Evolutionary conservation across 306 rosid genomes (phyloP).

Genomic region (Gynostemma pentaphyllum): DNA sequence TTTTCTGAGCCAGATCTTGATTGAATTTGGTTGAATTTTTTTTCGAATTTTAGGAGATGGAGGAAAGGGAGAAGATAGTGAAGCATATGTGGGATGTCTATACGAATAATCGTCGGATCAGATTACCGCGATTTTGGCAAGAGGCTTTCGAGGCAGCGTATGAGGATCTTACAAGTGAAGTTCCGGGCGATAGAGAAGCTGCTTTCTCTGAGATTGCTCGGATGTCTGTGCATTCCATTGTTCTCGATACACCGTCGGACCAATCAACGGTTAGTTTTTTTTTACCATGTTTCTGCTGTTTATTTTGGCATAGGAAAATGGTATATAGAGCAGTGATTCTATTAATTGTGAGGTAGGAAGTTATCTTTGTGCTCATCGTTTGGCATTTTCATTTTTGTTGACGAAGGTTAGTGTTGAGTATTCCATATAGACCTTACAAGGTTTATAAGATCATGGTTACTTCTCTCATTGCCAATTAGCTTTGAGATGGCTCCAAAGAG

Average conservation of each 20-base stretch:
- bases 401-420: too few relatives aligned
- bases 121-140: conserved; percentile 86
- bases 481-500: too few relatives aligned
- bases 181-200: conserved; percentile 55
- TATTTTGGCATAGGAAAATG: neutral
- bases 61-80: conserved; percentile 97
- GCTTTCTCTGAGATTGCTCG: conserved; percentile 85
- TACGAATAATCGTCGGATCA: conserved; percentile 84
- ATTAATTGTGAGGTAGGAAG: neutral
- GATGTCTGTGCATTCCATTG: conserved; percentile 80
- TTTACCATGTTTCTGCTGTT: neutral
- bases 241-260: conserved; percentile 60
- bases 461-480: too few relatives aligned
- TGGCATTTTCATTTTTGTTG: neutral
- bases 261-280: conserved; percentile 61
- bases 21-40: too few relatives aligned
- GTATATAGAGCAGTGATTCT: neutral
- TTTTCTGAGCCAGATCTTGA: conserved; percentile 18
- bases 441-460: too few relatives aligned
- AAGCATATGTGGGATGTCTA: conserved; percentile 97
- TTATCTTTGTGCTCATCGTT: neutral
- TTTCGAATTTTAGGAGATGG: conserved; percentile 64
- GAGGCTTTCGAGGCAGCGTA: conserved; percentile 95
- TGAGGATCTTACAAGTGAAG: conserved; percentile 80
- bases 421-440: too few relatives aligned